Evolutionary conservation across 441 rosid genomes (phyloP), one percentile per base, ranked within the genome.

Genomic region (Mallotus japonicus): DNA sequence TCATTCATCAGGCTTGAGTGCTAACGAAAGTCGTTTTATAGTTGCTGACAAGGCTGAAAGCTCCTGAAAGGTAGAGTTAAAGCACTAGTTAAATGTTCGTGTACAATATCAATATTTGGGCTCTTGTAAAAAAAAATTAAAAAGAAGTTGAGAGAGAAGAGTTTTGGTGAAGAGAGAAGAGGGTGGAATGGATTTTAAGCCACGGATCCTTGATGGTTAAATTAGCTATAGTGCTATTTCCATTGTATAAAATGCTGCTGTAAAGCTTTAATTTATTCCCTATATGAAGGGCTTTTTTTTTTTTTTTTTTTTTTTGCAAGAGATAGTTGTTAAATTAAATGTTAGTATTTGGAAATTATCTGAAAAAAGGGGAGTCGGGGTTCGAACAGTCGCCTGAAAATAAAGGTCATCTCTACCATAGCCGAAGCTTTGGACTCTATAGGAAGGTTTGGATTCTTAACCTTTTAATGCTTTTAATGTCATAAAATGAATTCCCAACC

Each of bases 1-100:
- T 69, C 94, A 90, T 71, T 71, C 76, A 46, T 83, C 92, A 0
- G 93, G 92, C n/a, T 47, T 79, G 78, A 85, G 84, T 73, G 62
- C 80, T 53, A 67, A 72, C 62, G 32, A 78, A 77, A 85, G 66
- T 24, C 90, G 90, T 46, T 92, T 73, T 74, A 58, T 55, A 9
- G 95, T 89, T 9, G 81, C 85, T 37, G 93, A 91, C 61, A 78
- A 80, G 76, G 74, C 83, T n/a, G 72, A 75, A 66, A 67, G 71
- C 57, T 81, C 78, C 57, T 81, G 67, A 76, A 61, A 71, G n/a
- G 46, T 49, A 24, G 56, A 40, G 14, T 61, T 46, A 20, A 60
- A 42, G 14, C 34, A 32, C 11, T 12, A 19, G 61, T 54, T 68
- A 5, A 57, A 56, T 22, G 53, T 40, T 28, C 20, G 22, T 46